Conservation (phyloP, 108 stramenopile genomes). For the Nannochloropsis gaditana region DNA sequence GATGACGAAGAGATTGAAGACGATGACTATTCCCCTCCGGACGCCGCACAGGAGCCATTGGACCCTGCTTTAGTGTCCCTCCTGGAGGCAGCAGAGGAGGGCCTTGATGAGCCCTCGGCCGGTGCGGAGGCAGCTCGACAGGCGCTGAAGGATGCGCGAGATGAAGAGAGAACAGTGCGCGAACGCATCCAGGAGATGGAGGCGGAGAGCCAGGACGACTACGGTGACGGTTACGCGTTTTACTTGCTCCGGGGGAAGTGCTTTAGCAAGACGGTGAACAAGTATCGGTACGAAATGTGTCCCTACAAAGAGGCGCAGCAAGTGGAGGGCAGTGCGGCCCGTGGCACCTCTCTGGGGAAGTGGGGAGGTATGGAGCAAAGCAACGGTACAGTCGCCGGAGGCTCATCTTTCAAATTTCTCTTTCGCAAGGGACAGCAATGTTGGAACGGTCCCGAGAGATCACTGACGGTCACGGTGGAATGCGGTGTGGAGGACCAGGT, state of each 20-base stretch:
- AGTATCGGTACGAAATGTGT: conserved; percentile 51
- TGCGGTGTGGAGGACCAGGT: conserved; percentile 48
- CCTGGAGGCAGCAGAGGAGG: neutral
- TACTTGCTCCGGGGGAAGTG: conserved; percentile 43
- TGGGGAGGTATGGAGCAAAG: neutral
- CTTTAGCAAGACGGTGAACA: conserved; percentile 26
- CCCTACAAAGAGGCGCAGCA: conserved; percentile 48
- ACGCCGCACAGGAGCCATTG: neutral
- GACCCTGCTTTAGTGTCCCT: neutral
- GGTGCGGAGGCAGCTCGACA: neutral
- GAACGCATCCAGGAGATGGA: neutral
- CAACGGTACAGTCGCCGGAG: neutral
- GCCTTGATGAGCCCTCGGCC: neutral
- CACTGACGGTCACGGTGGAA: conserved; percentile 39
- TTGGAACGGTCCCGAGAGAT: conserved; percentile 53
- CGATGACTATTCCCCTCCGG: neutral
- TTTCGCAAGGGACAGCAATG: conserved; percentile 46
- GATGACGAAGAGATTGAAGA: conserved; percentile 4
- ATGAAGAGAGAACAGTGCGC: neutral
- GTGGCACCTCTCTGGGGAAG: conserved; percentile 19
- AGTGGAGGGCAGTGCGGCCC: conserved; percentile 30
- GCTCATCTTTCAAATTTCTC: conserved; percentile 17
- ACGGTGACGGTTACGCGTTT: conserved; percentile 34
- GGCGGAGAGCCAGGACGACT: conserved; percentile 28
- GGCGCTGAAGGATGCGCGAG: neutral